Base-by-base conservation (phyloP, 2,329 filamentous ascomycete genomes). In the Leptographium radiaticola region DNA sequence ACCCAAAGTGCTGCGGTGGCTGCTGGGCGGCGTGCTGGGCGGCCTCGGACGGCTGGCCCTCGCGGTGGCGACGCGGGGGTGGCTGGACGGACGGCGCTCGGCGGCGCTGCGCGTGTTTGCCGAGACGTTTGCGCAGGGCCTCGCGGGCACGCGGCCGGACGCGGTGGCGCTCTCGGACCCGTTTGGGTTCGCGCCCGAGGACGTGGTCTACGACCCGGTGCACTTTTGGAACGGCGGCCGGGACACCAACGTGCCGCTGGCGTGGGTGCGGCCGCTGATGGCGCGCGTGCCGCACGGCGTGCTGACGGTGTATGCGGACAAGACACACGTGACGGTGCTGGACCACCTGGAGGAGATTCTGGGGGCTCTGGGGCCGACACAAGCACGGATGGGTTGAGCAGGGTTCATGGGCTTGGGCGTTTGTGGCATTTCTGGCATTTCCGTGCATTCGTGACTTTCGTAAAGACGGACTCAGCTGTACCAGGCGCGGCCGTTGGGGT, bases 241-340 rank as follows among this genome's bases (percentile, higher is more conserved):
- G 18, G 67, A 69, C 34, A 52, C 30, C 12, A 66, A 69, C 42
- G 62, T 63, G 1, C 67, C 67, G 1, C 60, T 68, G 11, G 54
- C 53, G 20, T 63, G 65, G 61, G 62, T 68, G 6, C 62, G 66
- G n/a, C 69, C 66, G 51, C 64, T 71, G 61, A 65, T 66, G 1
- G 60, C 67, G 31, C 59, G 60, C 13, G 49, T 73, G 34, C 67
- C 66, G 2, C 60, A 70, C 38, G 60, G 60, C 6, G 57, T 56
- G 4, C 56, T 71, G 11, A 57, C 58, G 2, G 68, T 70, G 56
- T 68, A 64, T 42, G 60, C 63, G 15, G 62, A 62, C 1, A 65
- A 69, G 9, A 65, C 60, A 4, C 67, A 70, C 55, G 51, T 44
- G 40, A 39, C n/a, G 13, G 25, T 59, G 38, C 18, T 13, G 15